Conservation (phyloP, 225 moss, liverwort and hornwort genomes). For the Polytrichum formosum region DNA sequence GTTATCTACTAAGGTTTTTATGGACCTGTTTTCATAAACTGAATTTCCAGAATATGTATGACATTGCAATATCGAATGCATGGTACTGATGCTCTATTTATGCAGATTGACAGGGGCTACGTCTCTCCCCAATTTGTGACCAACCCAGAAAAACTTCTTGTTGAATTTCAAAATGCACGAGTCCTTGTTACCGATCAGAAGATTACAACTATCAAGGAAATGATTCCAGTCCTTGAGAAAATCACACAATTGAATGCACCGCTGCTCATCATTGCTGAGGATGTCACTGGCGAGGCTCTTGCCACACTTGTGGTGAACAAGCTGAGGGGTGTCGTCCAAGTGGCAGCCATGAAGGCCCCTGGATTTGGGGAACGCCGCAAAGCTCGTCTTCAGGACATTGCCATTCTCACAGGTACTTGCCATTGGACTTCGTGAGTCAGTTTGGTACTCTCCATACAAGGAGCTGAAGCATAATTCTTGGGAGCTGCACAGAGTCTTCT, state of each 20-base stretch:
- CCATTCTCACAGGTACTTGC: slow-evolving; percentile 42
- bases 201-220: slow-evolving; percentile 52
- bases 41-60: background rate
- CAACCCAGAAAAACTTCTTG: slow-evolving; percentile 43
- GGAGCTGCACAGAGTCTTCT: too few species aligned
- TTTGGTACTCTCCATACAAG: background rate
- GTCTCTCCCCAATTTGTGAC: slow-evolving; percentile 56
- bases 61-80: background rate
- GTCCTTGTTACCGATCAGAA: slow-evolving; percentile 41
- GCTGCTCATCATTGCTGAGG: slow-evolving; percentile 46
- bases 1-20: background rate
- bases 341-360: slow-evolving; percentile 51
- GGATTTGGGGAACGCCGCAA: slow-evolving; percentile 54
- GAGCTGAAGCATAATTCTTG: too few species aligned
- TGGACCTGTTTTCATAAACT: slow-evolving; percentile 1
- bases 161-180: slow-evolving; percentile 46
- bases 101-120: slow-evolving; percentile 45
- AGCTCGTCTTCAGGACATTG: slow-evolving; percentile 57
- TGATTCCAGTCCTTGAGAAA: slow-evolving; percentile 49
- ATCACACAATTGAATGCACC: slow-evolving; percentile 41
- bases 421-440: background rate
- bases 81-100: background rate
- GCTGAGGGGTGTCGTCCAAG: slow-evolving; percentile 43
- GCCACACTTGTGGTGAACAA: slow-evolving; percentile 55
- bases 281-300: slow-evolving; percentile 48